Conservation (phyloP, 164 flowering plant species). For the Kalanchoe fedtschenkoi region DNA sequence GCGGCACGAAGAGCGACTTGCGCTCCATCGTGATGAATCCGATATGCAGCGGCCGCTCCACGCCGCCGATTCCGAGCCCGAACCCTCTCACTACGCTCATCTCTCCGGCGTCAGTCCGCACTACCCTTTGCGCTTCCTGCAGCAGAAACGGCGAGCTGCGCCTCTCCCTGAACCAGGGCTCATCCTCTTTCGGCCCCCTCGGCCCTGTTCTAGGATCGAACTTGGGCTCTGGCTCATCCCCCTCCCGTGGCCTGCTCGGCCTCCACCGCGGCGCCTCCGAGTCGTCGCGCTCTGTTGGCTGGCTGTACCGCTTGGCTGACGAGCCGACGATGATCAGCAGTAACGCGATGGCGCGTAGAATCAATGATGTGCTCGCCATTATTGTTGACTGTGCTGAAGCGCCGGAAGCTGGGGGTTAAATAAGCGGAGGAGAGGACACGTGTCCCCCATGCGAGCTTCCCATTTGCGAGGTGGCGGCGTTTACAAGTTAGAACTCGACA, state of each 20-base stretch:
- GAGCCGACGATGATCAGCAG: background rate
- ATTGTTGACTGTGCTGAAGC: no score
- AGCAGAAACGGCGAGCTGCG: conserved; percentile 31
- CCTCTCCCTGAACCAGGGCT: conserved; percentile 9
- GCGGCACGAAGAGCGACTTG: conserved; percentile 60
- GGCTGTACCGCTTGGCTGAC: conserved; percentile 4
- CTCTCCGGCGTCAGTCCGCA: conserved; percentile 65
- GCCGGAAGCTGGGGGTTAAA: no score
- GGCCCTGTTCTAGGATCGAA: conserved; percentile 10
- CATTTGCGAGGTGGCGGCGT: no score
- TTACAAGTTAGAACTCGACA: no score
- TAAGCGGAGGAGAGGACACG: no score
- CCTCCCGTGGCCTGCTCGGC: conserved; percentile 6
- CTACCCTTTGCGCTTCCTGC: conserved; percentile 33
- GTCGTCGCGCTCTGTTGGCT: conserved; percentile 1
- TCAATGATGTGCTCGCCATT: no score
- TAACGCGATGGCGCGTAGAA: background rate
- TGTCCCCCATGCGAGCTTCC: no score
- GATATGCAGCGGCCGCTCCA: conserved; percentile 42
- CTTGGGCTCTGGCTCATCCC: conserved; percentile 12
- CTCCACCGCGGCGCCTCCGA: background rate
- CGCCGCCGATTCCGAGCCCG: conserved; percentile 13
- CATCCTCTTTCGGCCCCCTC: conserved; percentile 12
- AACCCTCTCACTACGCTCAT: conserved; percentile 48
- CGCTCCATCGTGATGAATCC: conserved; percentile 95